phyloP scores from a whole-genome alignment of 148 eudicot species.

The Amaranthus palmeri region DNA sequence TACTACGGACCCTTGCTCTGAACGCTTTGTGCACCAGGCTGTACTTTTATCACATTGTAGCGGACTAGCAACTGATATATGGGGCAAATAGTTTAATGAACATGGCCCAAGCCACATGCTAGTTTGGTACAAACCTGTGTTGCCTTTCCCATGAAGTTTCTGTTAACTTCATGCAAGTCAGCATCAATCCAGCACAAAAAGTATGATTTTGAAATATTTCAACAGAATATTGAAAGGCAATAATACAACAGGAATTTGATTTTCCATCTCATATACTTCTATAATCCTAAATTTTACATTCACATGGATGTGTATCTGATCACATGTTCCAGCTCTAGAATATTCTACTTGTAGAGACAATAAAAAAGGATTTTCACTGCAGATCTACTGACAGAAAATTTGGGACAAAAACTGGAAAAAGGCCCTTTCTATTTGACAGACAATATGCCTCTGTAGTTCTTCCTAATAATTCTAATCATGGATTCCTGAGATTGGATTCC shows the following conservation, averaged over 20 bases:
- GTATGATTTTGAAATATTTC: neutral
- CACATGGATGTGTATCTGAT: neutral
- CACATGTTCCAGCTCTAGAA: constrained; percentile 10
- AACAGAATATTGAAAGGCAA: neutral
- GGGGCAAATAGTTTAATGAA: neutral
- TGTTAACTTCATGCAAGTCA: neutral
- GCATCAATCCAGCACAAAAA: neutral
- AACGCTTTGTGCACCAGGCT: neutral
- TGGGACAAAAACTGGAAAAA: neutral
- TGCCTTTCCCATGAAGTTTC: neutral
- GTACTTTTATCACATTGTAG: neutral
- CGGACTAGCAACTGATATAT: neutral
- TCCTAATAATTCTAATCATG: neutral
- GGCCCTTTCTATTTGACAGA: constrained; percentile 11
- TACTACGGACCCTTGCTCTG: too few species aligned
- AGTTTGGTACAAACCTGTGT: constrained; percentile 14
- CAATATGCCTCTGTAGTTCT: constrained; percentile 15
- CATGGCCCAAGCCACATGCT: constrained; percentile 7
- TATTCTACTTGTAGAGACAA: constrained; percentile 17
- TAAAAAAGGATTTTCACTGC: neutral
- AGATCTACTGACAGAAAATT: neutral
- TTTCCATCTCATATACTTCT: neutral
- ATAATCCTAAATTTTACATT: constrained; percentile 15
- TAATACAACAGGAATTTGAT: constrained; percentile 6
- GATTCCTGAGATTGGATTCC: constrained; percentile 17